Evolutionary conservation across 177 flowering plant genomes (phyloP), one percentile per base, ranked within the genome.

Genomic region (Telopea speciosissima): DNA sequence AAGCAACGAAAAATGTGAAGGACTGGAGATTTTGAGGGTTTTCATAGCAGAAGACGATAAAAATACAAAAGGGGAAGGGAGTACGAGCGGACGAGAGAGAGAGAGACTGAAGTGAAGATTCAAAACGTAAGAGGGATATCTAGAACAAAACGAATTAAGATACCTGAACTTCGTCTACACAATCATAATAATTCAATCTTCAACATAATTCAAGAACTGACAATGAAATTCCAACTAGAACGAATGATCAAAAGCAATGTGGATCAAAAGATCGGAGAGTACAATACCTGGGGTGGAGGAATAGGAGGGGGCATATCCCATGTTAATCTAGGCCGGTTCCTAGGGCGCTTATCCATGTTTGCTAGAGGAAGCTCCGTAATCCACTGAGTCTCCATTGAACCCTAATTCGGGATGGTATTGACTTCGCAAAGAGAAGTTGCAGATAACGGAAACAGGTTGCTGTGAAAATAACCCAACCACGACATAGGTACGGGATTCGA

Each of bases 281-380:
- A 75, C 52, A 16, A 14, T 60, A 83, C 83, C 85, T 76, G 75
- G 45, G 86, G 84, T 62, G 82, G 81, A 65, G 81, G 86, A 73
- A 83, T 62, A 36, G 82, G 83, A 72, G 90, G 94, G 8, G 90
- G 86, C 70, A 86, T 72, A 61, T 90, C 97, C 95, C 95, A 91
- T 1, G 88, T 79, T 61, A 91, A 81, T 31, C 97, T 82, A 60
- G 87, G 85, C 59, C 87, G 78, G 71, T 91, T 91, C 67, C 92
- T 81, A 1, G 95, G 97, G 19, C 95, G 88, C 67, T 82, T 87
- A 62, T 88, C 95, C 87, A 86, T 84, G 72, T 79, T 87, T 28
- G 78, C 80, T 42, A 83, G 90, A 0, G 88, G 87, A 62, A 86
- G 85, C 24, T 88, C 97, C 8, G 83, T 74, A 1, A 87, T 85